A percentile compares a stretch with the other conserved stretches of the same genome.
phyloP scores from a whole-genome alignment of 495 filamentous ascomycete genomes.

The Aspergillus campestris region DNA sequence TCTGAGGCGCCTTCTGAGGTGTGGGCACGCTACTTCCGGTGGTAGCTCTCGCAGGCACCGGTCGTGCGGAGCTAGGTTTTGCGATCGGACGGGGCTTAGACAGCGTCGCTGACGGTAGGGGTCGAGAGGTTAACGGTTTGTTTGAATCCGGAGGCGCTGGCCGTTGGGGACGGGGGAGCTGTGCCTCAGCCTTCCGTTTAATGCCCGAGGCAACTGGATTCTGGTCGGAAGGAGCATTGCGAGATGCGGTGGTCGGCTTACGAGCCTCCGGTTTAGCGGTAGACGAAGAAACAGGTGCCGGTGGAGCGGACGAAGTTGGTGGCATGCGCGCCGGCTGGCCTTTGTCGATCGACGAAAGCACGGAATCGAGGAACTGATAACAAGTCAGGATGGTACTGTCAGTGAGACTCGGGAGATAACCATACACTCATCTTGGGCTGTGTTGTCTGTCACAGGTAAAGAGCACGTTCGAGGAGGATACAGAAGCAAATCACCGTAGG shows the following conservation, averaged over 20 bases:
- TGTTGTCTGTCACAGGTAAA: too few species aligned
- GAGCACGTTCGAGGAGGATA: too few species aligned
- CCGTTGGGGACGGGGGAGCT: conserved; percentile 22
- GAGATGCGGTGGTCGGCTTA: conserved; percentile 10
- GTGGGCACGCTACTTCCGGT: conserved; percentile 10
- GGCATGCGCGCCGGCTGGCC: conserved; percentile 29
- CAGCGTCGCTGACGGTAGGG: conserved; percentile 2
- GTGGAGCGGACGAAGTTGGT: conserved; percentile 17
- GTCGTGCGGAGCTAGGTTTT: neutral
- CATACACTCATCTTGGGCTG: conserved; percentile 42
- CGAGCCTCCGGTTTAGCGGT: conserved; percentile 19
- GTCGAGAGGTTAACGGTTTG: conserved; percentile 7
- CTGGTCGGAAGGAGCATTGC: conserved; percentile 8
- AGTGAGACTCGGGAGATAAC: neutral
- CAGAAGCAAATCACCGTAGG: conserved; percentile 25
- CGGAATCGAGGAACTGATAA: conserved; percentile 48
- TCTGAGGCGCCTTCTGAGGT: conserved; percentile 8
- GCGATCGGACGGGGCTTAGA: conserved; percentile 14
- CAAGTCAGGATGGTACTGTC: conserved; percentile 13
- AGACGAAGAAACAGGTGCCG: conserved; percentile 22
- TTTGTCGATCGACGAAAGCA: conserved; percentile 47
- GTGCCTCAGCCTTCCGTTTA: conserved; percentile 40
- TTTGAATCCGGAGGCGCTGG: conserved; percentile 14
- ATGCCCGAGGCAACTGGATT: conserved; percentile 19
- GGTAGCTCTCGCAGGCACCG: conserved; percentile 10